Percentiles rank a stretch among this genome's conserved stretches.
Evolutionary conservation across 2,329 filamentous ascomycete species (phyloP).

Genomic region (Xylaria polymorpha): DNA sequence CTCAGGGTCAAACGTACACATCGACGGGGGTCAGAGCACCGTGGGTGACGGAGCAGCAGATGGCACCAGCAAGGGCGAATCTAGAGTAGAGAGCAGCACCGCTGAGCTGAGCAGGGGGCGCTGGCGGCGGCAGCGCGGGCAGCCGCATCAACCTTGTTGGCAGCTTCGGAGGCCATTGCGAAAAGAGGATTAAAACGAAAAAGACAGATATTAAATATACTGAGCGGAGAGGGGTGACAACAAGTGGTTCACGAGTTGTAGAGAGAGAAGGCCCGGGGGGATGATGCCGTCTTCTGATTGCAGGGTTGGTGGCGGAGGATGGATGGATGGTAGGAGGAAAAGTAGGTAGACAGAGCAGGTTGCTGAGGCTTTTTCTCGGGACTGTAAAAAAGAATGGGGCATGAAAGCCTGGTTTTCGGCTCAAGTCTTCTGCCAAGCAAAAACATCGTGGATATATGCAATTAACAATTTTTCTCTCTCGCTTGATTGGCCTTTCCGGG

Average conservation of each 20-base stretch:
- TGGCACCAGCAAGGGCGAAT: slow-evolving; percentile 95
- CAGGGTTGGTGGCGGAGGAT: slow-evolving; percentile 20
- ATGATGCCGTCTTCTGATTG: slow-evolving; percentile 31
- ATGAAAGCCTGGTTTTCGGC: slow-evolving; percentile 18
- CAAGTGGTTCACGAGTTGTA: slow-evolving; percentile 9
- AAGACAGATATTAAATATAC: slow-evolving; percentile 28
- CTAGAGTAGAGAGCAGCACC: slow-evolving; percentile 79
- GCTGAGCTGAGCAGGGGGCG: slow-evolving; percentile 45
- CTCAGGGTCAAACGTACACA: slow-evolving; percentile 78
- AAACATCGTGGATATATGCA: slow-evolving; percentile 33
- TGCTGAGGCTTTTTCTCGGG: slow-evolving; percentile 38
- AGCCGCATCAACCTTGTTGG: slow-evolving; percentile 43
- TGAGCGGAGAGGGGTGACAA: slow-evolving; percentile 46
- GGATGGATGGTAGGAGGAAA: slow-evolving; percentile 19
- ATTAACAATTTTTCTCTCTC: slow-evolving; percentile 30
- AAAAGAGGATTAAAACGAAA: slow-evolving; percentile 24
- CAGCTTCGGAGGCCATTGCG: slow-evolving; percentile 44
- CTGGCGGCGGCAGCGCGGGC: slow-evolving; percentile 40
- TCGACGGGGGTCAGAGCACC: slow-evolving; percentile 97
- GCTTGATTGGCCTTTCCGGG: slow-evolving; percentile 24
- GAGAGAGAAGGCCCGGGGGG: slow-evolving; percentile 18
- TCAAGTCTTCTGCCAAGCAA: slow-evolving; percentile 18
- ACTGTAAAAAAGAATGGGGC: slow-evolving; percentile 33
- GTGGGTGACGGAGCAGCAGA: slow-evolving; percentile 99
- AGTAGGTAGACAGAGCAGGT: slow-evolving; percentile 7